Base-by-base conservation (phyloP, 2,329 filamentous ascomycete species). In the Amylocarpus encephaloides region DNA sequence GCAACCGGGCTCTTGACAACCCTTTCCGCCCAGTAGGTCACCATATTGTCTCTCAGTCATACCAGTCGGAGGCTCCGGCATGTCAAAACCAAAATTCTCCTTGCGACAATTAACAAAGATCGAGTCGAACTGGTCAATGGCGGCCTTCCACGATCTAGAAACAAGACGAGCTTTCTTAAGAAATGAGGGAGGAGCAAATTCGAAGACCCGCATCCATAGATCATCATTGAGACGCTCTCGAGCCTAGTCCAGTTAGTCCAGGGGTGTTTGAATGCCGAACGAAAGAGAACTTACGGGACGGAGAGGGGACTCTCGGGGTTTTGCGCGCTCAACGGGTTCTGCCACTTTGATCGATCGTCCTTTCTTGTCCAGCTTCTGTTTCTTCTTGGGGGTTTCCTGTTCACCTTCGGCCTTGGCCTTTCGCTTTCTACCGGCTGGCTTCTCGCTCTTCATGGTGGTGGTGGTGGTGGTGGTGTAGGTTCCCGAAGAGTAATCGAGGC, bases 121-220 rank as follows among this genome's bases (percentile, higher is more conserved):
- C 3, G 61, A 63, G 15, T 54, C 49, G 45, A 54, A 63, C 0
- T 48, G 15, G 18, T 60, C 57, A 3, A 66, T 51, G 43, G 58
- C 49, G 3, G 9, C 34, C 32, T 56, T 56, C 40, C 60, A 60
- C 2, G 39, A 41, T 26, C 50, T 57, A 26, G 45, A 60, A 19
- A 64, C 39, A 7, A 60, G 50, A 16, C 62, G 59, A 34, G 58
- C 60, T 39, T 64, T 66, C 34, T 50, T 57, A 11, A 65, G 49
- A 38, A 66, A 64, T 2, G 56, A 48, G 3, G 62, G 61, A n/a
- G 62, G 63, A 2, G 57, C 57, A 39, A 60, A 64, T 44, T 65
- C 61, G 26, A 65, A 52, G 22, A 65, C 62, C 2, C 58, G 54
- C 56, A 64, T 60, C 56, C 57, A 63, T n/a, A 65, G 49, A 34